Base-by-base conservation (phyloP, 306 rosid species). In the Aeschynomene evenia region DNA sequence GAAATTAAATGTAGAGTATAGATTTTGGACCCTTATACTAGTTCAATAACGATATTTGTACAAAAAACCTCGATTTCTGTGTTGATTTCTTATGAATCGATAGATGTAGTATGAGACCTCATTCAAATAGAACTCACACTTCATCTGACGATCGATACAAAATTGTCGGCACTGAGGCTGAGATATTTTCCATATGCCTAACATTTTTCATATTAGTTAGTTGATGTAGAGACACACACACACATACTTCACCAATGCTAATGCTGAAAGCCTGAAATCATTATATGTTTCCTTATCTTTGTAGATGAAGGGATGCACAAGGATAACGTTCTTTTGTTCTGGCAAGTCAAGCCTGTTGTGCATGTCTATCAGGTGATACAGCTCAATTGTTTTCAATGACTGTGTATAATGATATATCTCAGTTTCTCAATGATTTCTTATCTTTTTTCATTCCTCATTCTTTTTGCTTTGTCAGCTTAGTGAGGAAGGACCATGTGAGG, bases 271-370 rank as follows among this genome's bases (percentile, higher is more conserved):
- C 19, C 16, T n/a, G n/a, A n/a, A n/a, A 66, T 76, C 52, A 2
- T 52, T 43, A 5, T 15, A 13, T 28, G n/a, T 20, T 68, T 80
- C 52, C 1, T 61, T 34, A 54, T 42, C 40, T 67, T 76, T 83
- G 81, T 58, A 91, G 96, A 87, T 65, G 96, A 91, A 72, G 80
- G 89, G 82, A 72, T 80, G 83, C 85, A 81, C 68, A 84, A 81
- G 74, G 91, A 78, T 66, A 83, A 87, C 4, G 76, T 94, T 70
- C 96, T 94, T 73, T 80, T 94, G 83, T 94, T 94, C 85, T 94
- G 99, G 99, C 99, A 91, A 85, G 98, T 89, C 66, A 87, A 89
- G 81, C 99, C 96, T 37, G 89, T 82, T 62, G 99, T 94, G 71
- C 95, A 87, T 52, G 95, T 89, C 60, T 94, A 85, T 84, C 97